Conservation (phyloP, 805 yeast species). For the Clavispora vitiphila region DNA sequence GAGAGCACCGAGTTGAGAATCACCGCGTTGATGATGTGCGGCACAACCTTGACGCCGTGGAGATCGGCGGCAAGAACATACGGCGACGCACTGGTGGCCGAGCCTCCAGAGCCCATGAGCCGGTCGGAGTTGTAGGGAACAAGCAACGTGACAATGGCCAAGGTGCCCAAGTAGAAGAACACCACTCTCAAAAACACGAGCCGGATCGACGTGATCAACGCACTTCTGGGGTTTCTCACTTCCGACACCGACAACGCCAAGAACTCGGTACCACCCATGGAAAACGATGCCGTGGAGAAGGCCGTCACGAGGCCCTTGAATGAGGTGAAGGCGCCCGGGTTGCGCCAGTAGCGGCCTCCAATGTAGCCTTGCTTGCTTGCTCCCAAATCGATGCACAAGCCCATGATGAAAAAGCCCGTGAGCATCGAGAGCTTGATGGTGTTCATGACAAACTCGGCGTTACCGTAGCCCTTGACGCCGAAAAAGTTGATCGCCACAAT, state of each 20-base stretch:
- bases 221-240: conserved; percentile 33
- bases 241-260: conserved; percentile 37
- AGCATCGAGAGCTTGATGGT: conserved; percentile 32
- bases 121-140: conserved; percentile 31
- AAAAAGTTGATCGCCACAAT: conserved; percentile 41
- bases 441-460: conserved; percentile 39
- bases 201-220: conserved; percentile 38
- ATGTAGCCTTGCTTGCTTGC: conserved; percentile 26
- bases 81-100: conserved; percentile 25
- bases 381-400: conserved; percentile 36
- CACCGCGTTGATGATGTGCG: conserved; percentile 30
- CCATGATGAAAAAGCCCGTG: conserved; percentile 38
- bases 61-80: conserved; percentile 26
- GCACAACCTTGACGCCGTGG: conserved; percentile 24
- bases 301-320: conserved; percentile 38
- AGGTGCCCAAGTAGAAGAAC: conserved; percentile 36
- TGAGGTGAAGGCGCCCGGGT: conserved; percentile 34
- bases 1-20: conserved; percentile 28
- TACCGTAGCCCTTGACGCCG: conserved; percentile 46
- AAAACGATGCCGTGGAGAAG: conserved; percentile 37
- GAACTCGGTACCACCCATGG: conserved; percentile 40
- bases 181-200: conserved; percentile 36
- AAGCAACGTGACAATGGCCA: conserved; percentile 34
- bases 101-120: conserved; percentile 31
- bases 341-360: conserved; percentile 39